Evolutionary conservation across 257 asterid genomes (phyloP).

Genomic region (Oldenlandia corymbosa): DNA sequence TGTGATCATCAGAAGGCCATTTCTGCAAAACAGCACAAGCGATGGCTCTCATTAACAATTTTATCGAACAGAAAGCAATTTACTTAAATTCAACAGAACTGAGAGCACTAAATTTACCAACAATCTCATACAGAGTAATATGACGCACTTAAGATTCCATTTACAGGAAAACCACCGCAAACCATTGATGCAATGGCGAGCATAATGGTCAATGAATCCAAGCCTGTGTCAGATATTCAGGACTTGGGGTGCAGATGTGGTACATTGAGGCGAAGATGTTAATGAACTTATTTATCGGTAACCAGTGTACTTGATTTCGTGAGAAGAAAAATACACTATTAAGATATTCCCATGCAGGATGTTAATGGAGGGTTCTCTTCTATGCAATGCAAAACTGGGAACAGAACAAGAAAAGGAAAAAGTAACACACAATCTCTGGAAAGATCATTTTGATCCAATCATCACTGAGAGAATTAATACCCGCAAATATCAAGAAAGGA

Average conservation of each 20-base stretch:
- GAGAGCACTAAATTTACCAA: background rate
- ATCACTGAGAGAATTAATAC: background rate
- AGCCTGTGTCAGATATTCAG: background rate
- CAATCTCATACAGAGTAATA: background rate
- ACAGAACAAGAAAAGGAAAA: background rate
- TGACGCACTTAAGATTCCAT: no score
- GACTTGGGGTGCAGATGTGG: background rate
- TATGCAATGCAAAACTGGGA: background rate
- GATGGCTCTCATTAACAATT: conserved; percentile 3
- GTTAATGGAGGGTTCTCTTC: no score
- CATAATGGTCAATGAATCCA: no score
- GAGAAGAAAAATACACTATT: no score
- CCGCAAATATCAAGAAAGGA: background rate
- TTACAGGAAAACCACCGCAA: no score
- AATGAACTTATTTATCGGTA: background rate
- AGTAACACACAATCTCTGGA: background rate
- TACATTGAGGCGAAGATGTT: background rate
- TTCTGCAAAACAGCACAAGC: conserved; percentile 59
- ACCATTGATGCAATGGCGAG: no score
- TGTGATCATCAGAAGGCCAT: conserved; percentile 55
- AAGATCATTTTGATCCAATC: background rate
- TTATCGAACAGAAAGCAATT: background rate
- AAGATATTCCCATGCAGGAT: no score
- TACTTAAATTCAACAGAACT: background rate
- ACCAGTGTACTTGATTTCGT: no score